Base-by-base conservation (phyloP, 108 stramenopile genomes). In the Schizochytrium sp. region DNA sequence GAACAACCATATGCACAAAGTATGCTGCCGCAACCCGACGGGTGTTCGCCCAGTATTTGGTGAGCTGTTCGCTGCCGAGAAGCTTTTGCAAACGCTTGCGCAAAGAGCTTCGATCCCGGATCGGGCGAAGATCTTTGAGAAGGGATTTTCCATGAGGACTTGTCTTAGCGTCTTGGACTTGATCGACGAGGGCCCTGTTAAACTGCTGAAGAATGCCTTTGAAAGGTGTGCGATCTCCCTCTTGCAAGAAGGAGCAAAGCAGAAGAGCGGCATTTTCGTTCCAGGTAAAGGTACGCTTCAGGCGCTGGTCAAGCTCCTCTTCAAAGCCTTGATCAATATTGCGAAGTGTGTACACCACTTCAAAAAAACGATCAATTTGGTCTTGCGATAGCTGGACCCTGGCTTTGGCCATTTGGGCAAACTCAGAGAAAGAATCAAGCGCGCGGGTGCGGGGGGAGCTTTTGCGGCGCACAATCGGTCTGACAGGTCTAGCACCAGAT, bases 231-330 rank as follows among this genome's bases (percentile, higher is more conserved):
- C 0, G 28, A 1, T 83, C 76, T 8, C 28, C 38, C 0, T 83
- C 45, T 7, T 83, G 15, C 50, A 47, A 5, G 76, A 83, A 49
- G 10, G 76, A 10, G 15, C 17, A 10, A 10, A 83, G 53, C 10
- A 83, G 76, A 49, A 83, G 53, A 0, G 3, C 76, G 5, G 28
- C 50, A 53, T 83, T 83, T 28, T 83, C 76, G 76, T 83, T 49
- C 76, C 76, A 83, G 15, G 76, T 83, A 53, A 38, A 83, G 4
- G 53, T 83, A 47, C 5, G 10, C 50, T 47, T 7, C 76, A n/a
- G 50, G 50, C 47, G 47, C 10, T 0, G 15, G 76, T 83, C 15
- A 7, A 44, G 15, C 10, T 13, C 44, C 64, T 69, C 19, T 7
- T 38, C 64, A 15, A 69, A 69, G 3, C 64, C 64, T 7, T 15